Percentiles rank a stretch among this genome's conserved stretches.
Evolutionary conservation across 345 rosid genomes (phyloP).

Genomic region (Clausena lansium): DNA sequence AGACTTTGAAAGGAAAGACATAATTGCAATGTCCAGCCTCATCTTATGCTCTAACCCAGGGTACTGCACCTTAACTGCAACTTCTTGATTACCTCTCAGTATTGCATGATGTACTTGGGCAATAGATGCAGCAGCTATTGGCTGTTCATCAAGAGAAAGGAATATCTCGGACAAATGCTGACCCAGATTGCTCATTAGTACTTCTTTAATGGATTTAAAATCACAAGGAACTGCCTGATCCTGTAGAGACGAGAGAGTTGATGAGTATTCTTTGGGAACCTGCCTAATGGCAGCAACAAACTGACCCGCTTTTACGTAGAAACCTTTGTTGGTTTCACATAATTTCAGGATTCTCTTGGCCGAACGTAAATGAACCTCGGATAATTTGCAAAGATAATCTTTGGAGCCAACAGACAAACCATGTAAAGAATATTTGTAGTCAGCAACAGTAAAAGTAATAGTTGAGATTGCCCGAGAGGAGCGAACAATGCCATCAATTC

Average conservation of each 20-base stretch:
- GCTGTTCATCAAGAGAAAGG: conserved; percentile 73
- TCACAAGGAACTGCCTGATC: conserved; percentile 83
- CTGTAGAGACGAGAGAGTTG: conserved; percentile 68
- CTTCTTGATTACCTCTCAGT: conserved; percentile 59
- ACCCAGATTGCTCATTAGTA: conserved; percentile 53
- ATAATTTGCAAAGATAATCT: conserved; percentile 43
- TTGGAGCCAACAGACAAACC: conserved; percentile 42
- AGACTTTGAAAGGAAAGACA: conserved; percentile 74
- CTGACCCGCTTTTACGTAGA: conserved; percentile 91
- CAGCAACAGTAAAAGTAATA: conserved; percentile 53
- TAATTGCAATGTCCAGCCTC: conserved; percentile 67
- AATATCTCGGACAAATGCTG: conserved; percentile 56
- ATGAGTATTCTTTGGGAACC: conserved; percentile 71
- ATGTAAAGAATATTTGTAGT: conserved; percentile 60
- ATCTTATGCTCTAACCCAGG: conserved; percentile 74
- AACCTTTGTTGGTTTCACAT: conserved; percentile 81
- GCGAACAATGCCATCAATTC: conserved; percentile 44
- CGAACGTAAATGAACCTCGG: conserved; percentile 85
- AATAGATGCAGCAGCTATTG: conserved; percentile 95
- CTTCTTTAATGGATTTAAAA: conserved; percentile 60
- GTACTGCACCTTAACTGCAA: conserved; percentile 90
- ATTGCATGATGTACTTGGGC: conserved; percentile 90
- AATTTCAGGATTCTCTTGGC: conserved; percentile 60
- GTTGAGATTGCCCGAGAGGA: conserved; percentile 60
- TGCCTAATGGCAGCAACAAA: conserved; percentile 76